Evolutionary conservation across 2,329 filamentous ascomycete genomes (phyloP).

Genomic region (Trichothecium roseum): DNA sequence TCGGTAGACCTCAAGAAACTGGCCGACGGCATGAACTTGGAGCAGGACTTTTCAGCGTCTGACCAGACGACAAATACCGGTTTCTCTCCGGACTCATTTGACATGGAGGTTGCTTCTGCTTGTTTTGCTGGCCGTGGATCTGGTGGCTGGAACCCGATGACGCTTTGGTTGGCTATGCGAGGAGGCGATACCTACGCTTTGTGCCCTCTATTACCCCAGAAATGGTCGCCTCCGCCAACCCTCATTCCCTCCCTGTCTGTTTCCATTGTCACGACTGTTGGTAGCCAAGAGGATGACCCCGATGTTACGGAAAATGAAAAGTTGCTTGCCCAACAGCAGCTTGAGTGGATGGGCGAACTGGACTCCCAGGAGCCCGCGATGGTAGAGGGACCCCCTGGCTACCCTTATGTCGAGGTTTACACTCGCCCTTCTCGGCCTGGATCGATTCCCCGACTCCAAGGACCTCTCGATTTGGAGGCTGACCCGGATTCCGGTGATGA

Average conservation of each 20-base stretch:
- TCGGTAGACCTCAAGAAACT: conserved; percentile 85
- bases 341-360: conserved; percentile 58
- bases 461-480: conserved; percentile 48
- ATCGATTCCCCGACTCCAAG: conserved; percentile 48
- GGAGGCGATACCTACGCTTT: conserved; percentile 89
- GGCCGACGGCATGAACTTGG: conserved; percentile 68
- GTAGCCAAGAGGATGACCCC: conserved; percentile 49
- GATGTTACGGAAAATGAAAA: conserved; percentile 40
- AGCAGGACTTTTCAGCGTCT: conserved; percentile 76
- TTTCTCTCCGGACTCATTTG: conserved; percentile 80
- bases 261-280: conserved; percentile 67
- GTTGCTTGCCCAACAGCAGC: conserved; percentile 51
- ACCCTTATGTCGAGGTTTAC: conserved; percentile 44
- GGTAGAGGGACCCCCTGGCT: conserved; percentile 37
- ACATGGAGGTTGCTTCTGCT: conserved; percentile 89
- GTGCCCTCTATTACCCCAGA: conserved; percentile 78
- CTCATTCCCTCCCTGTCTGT: conserved; percentile 75
- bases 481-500: conserved; percentile 48
- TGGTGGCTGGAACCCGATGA: conserved; percentile 93
- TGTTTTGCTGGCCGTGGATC: conserved; percentile 59
- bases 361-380: conserved; percentile 51
- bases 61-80: conserved; percentile 63
- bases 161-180: conserved; percentile 91
- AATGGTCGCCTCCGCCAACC: conserved; percentile 70
- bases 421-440: conserved; percentile 46